Evolutionary conservation across 1,139 yeast genomes (phyloP), one percentile per base, ranked within the genome.

Genomic region (Ogataea hybrid): DNA sequence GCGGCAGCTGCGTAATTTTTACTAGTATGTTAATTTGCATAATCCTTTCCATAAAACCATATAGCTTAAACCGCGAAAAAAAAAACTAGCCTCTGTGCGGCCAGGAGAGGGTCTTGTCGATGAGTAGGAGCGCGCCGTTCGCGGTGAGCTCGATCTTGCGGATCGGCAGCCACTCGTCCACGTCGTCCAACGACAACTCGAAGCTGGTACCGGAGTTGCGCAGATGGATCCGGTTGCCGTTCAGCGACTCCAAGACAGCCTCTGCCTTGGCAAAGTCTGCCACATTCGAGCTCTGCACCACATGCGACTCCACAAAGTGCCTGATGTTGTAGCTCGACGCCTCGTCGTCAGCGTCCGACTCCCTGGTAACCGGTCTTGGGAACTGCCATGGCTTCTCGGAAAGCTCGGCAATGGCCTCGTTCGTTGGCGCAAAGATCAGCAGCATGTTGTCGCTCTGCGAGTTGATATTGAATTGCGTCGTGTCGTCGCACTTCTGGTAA

Each of bases 381-480:
- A 79, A 82, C 54, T 80, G 79, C 89, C 89, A 82, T 27, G 89
- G 89, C 55, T 82, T 82, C 47, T 62, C 33, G 36, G 45, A 58
- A 61, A 63, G 57, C 27, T 53, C 61, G 50, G 59, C 63, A 21
- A 83, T 65, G 4, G 85, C 85, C 16, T 61, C 59, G 55, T 83
- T 75, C 2, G 75, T 66, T 6, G 90, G 89, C 3, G 87, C 81
- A 53, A 83, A 71, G 6, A 83, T 45, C 14, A 62, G 32, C 64
- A 49, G 75, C 68, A 62, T 77, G 63, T 32, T 67, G 57, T 46
- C 61, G 61, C 22, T 61, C 49, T 46, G 37, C 28, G 45, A 34
- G 35, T 49, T 43, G 35, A 50, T 46, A 31, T 36, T 40, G 35
- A 37, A 46, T 8, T 50, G 49, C n/a, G 37, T 47, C 2, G 48